A percentile compares a stretch with the other conserved stretches of the same genome.
Conservation (phyloP, 225 moss, liverwort and hornwort genomes). For the Antitrichia curtipendula region DNA sequence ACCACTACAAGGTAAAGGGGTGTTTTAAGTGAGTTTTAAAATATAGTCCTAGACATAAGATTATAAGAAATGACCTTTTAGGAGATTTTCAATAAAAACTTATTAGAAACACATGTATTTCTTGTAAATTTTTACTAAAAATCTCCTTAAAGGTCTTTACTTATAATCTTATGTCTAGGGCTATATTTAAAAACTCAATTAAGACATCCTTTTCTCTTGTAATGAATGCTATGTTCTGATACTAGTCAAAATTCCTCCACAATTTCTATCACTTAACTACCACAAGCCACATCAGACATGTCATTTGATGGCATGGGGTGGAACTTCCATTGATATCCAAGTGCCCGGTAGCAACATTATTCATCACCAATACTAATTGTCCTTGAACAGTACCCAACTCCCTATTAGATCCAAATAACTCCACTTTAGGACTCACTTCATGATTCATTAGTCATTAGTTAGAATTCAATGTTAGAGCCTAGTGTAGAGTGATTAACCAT, state of each 20-base stretch:
- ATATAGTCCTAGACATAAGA: too few relatives aligned
- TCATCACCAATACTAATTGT: accelerated
- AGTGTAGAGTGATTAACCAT: accelerated
- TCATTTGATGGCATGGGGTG: background rate
- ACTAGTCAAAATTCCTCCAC: background rate
- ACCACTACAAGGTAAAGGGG: too few relatives aligned
- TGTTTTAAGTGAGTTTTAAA: too few relatives aligned
- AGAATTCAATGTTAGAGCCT: accelerated
- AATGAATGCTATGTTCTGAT: accelerated
- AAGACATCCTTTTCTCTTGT: too few relatives aligned
- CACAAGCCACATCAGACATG: too few relatives aligned
- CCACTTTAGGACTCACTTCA: background rate
- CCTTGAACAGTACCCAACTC: background rate
- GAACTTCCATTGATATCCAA: background rate
- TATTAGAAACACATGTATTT: too few relatives aligned
- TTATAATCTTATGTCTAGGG: too few relatives aligned
- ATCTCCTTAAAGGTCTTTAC: too few relatives aligned
- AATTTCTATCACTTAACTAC: background rate
- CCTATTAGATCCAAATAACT: accelerated
- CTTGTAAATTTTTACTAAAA: too few relatives aligned
- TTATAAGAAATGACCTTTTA: too few relatives aligned
- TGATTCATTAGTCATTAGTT: background rate
- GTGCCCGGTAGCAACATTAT: accelerated
- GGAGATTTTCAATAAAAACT: too few relatives aligned
- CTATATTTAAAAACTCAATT: too few relatives aligned